Percentiles rank a stretch among this genome's conserved stretches.
Conservation (phyloP, 2,329 filamentous ascomycete species). For the Cryphonectria naterciae region DNA sequence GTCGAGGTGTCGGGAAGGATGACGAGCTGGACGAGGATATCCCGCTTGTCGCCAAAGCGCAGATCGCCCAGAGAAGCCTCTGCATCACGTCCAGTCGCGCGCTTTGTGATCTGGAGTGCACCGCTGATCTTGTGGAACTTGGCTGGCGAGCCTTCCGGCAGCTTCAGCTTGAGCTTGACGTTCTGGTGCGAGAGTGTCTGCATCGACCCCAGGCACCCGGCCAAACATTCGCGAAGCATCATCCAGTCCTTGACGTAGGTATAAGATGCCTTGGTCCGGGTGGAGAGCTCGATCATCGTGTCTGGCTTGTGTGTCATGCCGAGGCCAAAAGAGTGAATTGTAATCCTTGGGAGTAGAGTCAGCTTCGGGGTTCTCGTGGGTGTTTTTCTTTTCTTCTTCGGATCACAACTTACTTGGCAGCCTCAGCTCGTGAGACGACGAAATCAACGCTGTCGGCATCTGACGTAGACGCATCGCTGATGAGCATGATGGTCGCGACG, state of each 20-base stretch:
- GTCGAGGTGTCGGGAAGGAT: constrained; percentile 84
- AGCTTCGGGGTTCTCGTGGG: constrained; percentile 26
- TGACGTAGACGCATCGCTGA: constrained; percentile 94
- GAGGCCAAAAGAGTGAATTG: constrained; percentile 94
- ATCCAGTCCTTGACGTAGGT: constrained; percentile 99
- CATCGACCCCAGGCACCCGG: constrained; percentile 87
- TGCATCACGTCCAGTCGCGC: constrained; percentile 90
- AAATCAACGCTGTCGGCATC: constrained; percentile 97
- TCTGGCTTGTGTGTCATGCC: constrained; percentile 98
- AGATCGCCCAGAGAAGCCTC: constrained; percentile 91
- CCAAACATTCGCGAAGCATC: constrained; percentile 97
- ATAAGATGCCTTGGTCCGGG: constrained; percentile 93
- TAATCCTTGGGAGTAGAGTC: constrained; percentile 63
- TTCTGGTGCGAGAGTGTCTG: constrained; percentile 98
- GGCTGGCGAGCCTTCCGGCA: constrained; percentile 94
- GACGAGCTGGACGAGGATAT: constrained; percentile 91
- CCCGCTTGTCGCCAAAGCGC: constrained; percentile 90
- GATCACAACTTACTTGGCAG: constrained; percentile 76
- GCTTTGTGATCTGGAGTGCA: constrained; percentile 93
- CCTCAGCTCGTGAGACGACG: constrained; percentile 93
- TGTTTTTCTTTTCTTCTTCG: no score
- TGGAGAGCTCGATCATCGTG: constrained; percentile 97
- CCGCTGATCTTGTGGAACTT: constrained; percentile 99
- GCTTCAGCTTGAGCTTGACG: constrained; percentile 89
- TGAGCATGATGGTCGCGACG: constrained; percentile 91